Conservation (phyloP, 495 filamentous ascomycete genomes). For the Tuber aestivum region DNA sequence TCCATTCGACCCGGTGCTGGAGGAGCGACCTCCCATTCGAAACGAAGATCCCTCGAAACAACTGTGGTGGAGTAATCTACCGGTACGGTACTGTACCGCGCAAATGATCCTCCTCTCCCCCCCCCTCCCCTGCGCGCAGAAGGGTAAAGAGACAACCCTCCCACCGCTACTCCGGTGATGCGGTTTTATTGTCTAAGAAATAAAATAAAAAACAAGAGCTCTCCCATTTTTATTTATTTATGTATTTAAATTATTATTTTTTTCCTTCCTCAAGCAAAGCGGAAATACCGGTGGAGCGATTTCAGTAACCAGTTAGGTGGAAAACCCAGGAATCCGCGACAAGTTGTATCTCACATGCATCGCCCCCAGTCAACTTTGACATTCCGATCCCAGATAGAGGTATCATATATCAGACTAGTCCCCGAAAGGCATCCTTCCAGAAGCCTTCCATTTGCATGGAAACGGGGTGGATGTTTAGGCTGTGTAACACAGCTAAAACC, state of each 20-base stretch:
- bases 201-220: too few relatives aligned
- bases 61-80: not conserved
- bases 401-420: not conserved
- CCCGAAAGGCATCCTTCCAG: not conserved
- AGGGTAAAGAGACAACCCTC: not conserved
- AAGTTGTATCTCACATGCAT: conserved; percentile 2
- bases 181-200: not conserved
- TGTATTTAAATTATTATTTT: not conserved
- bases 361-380: conserved; percentile 4
- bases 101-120: not conserved
- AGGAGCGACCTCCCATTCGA: not conserved
- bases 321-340: not conserved
- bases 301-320: not conserved
- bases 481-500: conserved; percentile 5
- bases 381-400: conserved; percentile 2
- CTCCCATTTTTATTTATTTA: too few relatives aligned
- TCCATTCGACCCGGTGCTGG: not conserved
- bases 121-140: not conserved
- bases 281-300: not conserved
- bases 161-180: not conserved
- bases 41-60: not conserved
- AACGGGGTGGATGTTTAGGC: not conserved
- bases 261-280: not conserved
- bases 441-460: not conserved
- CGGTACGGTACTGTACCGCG: not conserved